Evolutionary conservation across 2,329 filamentous ascomycete species (phyloP).

Genomic region (Thielaviopsis populi): DNA sequence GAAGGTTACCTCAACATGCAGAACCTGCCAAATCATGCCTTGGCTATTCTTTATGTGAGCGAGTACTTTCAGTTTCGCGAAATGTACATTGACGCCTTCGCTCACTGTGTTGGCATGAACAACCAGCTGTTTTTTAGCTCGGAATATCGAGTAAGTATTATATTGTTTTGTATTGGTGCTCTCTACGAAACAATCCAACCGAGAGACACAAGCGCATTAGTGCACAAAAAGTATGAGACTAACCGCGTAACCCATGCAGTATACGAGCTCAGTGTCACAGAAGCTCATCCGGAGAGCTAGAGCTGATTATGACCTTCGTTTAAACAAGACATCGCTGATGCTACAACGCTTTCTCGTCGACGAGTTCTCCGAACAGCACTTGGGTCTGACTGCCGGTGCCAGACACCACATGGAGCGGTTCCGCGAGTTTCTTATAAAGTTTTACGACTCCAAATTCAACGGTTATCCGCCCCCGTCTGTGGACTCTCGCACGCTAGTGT

Average conservation of each 20-base stretch:
- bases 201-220: background rate
- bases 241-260: background rate
- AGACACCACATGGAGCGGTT: slow-evolving; percentile 59
- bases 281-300: slow-evolving; percentile 49
- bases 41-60: slow-evolving; percentile 52
- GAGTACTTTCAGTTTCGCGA: slow-evolving; percentile 48
- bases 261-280: slow-evolving; percentile 38
- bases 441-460: slow-evolving; percentile 52
- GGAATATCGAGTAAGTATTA: slow-evolving; percentile 44
- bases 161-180: slow-evolving; percentile 20
- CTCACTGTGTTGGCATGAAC: slow-evolving; percentile 66
- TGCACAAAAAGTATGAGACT: background rate
- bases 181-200: slow-evolving; percentile 7
- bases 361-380: slow-evolving; percentile 49
- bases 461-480: slow-evolving; percentile 50
- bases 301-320: slow-evolving; percentile 48
- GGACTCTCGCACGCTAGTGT: slow-evolving; percentile 36
- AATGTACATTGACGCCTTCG: slow-evolving; percentile 60
- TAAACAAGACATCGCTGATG: slow-evolving; percentile 42
- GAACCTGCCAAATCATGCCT: slow-evolving; percentile 49
- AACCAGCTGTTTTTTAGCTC: slow-evolving; percentile 39
- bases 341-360: slow-evolving; percentile 55
- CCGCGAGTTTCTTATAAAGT: slow-evolving; percentile 49
- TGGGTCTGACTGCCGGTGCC: slow-evolving; percentile 47
- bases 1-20: slow-evolving; percentile 56